These are phyloP conservation scores for Eimeria falciformis DNA, from an alignment of 169 alveolate species.

Conservation along the genomic window DNA sequence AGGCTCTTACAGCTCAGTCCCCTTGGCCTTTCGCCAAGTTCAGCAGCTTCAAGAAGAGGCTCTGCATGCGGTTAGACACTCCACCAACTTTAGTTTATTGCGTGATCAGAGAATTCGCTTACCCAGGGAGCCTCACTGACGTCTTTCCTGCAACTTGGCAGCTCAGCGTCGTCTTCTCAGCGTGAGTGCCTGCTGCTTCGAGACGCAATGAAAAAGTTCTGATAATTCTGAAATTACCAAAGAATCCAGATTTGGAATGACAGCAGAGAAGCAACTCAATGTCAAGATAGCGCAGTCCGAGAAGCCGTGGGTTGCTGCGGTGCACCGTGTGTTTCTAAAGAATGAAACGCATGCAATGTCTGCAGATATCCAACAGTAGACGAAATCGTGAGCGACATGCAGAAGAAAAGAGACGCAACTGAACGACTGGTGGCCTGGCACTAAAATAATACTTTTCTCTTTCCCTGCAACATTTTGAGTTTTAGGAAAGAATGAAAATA, in stretches of 20 bases:
- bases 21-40: background rate
- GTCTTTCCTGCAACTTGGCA: constrained; percentile 25
- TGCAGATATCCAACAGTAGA: constrained; percentile 80
- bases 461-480: background rate
- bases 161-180: constrained; percentile 37
- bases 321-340: background rate
- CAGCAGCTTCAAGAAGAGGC: background rate
- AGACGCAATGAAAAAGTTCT: background rate
- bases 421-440: constrained; percentile 71
- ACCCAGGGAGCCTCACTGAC: constrained; percentile 1
- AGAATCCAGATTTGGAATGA: background rate
- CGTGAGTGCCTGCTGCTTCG: background rate
- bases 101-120: background rate
- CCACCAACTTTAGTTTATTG: too few relatives aligned
- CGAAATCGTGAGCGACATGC: constrained; percentile 79
- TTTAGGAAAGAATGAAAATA: constrained; percentile 77
- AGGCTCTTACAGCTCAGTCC: background rate
- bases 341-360: constrained; percentile 16
- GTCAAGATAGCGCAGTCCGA: constrained; percentile 74
- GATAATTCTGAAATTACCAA: background rate
- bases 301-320: constrained; percentile 70
- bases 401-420: constrained; percentile 78
- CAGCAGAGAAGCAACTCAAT: constrained; percentile 70
- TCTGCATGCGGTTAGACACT: background rate
- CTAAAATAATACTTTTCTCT: background rate